Evolutionary conservation across 2,329 filamentous ascomycete species (phyloP).

Genomic region (Sarocladium strictum): DNA sequence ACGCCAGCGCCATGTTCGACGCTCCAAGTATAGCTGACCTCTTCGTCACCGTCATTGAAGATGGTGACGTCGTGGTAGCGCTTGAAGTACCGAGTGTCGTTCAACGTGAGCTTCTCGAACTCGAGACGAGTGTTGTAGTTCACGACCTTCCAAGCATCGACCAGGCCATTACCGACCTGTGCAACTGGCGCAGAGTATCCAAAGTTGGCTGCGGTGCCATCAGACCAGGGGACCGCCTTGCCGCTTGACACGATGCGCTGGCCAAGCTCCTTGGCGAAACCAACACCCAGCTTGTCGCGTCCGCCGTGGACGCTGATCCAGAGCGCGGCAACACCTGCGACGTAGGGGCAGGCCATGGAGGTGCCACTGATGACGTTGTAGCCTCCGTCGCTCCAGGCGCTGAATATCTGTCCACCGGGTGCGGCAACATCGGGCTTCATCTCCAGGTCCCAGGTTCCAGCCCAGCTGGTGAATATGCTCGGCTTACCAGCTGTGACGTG

Average conservation of each 20-base stretch:
- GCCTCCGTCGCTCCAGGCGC: not conserved
- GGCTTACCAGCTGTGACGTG: constrained; percentile 23
- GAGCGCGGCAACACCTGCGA: constrained; percentile 35
- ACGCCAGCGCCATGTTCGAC: constrained; percentile 28
- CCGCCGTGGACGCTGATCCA: constrained; percentile 27
- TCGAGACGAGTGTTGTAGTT: constrained; percentile 31
- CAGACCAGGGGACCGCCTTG: constrained; percentile 17
- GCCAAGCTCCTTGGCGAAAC: constrained; percentile 21
- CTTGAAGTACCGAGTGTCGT: constrained; percentile 35
- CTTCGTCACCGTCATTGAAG: constrained; percentile 29
- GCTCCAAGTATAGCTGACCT: constrained; percentile 28
- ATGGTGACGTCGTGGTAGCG: constrained; percentile 21
- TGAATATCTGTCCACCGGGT: constrained; percentile 11
- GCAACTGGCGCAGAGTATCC: constrained; percentile 30
- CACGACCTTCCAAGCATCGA: constrained; percentile 39
- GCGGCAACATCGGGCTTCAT: constrained; percentile 13
- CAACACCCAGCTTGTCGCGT: constrained; percentile 22
- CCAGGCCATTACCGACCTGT: constrained; percentile 32
- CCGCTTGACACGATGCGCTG: constrained; percentile 29
- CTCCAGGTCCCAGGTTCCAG: constrained; percentile 9
- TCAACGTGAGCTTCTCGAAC: constrained; percentile 34
- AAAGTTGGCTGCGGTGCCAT: constrained; percentile 10
- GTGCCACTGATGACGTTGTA: constrained; percentile 38
- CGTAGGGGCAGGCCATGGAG: constrained; percentile 41
- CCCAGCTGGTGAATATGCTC: constrained; percentile 8